These are phyloP conservation scores for Hansfordia pulvinata DNA, from an alignment of 2,329 filamentous ascomycete genomes.

Conservation along the genomic window DNA sequence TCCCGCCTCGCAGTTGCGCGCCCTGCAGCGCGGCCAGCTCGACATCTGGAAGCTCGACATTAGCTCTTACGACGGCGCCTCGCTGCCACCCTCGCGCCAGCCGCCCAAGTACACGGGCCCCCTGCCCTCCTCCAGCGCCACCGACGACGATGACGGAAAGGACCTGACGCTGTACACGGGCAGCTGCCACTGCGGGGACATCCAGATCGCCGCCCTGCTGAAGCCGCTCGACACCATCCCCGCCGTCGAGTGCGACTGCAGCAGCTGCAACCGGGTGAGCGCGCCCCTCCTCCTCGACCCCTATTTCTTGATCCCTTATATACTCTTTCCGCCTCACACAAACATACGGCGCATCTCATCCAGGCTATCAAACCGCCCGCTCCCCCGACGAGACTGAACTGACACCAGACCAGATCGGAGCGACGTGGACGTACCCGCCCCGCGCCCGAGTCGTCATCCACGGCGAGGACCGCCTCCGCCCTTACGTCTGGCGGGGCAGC, in stretches of 20 bases:
- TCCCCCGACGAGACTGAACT: no score
- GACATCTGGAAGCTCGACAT: conserved; percentile 25
- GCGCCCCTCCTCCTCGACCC: background rate
- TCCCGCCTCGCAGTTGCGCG: conserved; percentile 18
- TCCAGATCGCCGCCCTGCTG: conserved; percentile 26
- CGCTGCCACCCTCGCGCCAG: conserved; percentile 17
- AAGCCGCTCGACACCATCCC: conserved; percentile 26
- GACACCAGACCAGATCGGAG: background rate
- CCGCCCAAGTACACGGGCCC: conserved; percentile 23
- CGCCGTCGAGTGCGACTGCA: conserved; percentile 35
- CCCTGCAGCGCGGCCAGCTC: conserved; percentile 25
- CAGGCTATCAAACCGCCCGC: no score
- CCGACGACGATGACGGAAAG: conserved; percentile 18
- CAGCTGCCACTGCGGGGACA: conserved; percentile 38
- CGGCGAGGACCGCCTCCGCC: conserved; percentile 22
- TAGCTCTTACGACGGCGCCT: conserved; percentile 23
- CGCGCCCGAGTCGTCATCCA: conserved; percentile 21
- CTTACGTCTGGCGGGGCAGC: conserved; percentile 22
- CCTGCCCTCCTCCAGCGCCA: no score
- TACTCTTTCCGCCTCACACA: no score
- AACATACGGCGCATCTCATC: background rate
- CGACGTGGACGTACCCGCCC: background rate
- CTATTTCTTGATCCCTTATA: no score
- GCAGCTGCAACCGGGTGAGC: conserved; percentile 28
- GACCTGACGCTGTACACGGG: conserved; percentile 29